Conservation (phyloP, 805 yeast species). For the Dipodascopsis uninucleata region DNA sequence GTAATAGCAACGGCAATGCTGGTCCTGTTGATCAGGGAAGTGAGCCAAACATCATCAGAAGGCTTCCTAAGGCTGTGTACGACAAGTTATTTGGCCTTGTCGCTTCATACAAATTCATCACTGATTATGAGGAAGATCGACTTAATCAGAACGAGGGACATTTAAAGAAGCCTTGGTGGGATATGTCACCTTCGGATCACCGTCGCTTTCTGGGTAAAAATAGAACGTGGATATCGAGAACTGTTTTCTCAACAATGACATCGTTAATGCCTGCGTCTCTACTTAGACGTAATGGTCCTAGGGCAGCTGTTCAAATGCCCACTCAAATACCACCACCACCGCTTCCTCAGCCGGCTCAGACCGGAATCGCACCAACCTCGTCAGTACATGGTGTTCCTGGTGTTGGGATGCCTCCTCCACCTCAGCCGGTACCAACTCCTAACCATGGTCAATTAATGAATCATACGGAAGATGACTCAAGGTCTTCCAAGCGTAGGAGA, state of each 20-base stretch:
- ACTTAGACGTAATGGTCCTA: constrained; percentile 20
- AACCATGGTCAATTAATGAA: too few species aligned
- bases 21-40: background rate
- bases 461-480: too few species aligned
- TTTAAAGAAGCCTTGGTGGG: constrained; percentile 26
- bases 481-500: too few species aligned
- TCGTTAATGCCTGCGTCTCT: constrained; percentile 18
- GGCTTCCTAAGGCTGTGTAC: constrained; percentile 23
- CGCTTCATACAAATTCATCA: constrained; percentile 22
- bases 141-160: background rate
- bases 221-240: constrained; percentile 19
- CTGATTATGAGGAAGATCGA: constrained; percentile 26
- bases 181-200: constrained; percentile 20
- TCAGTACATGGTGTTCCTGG: too few species aligned
- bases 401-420: too few species aligned
- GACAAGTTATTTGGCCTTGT: constrained; percentile 23
- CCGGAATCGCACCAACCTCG: too few species aligned
- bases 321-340: too few species aligned
- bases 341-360: too few species aligned
- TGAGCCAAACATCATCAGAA: constrained; percentile 12
- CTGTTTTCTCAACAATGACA: constrained; percentile 17
- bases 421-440: too few species aligned
- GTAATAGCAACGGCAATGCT: background rate
- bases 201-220: constrained; percentile 23
- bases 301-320: too few species aligned